Conservation (phyloP, 768 basidiomycete genomes). For the Serendipita sp. region DNA sequence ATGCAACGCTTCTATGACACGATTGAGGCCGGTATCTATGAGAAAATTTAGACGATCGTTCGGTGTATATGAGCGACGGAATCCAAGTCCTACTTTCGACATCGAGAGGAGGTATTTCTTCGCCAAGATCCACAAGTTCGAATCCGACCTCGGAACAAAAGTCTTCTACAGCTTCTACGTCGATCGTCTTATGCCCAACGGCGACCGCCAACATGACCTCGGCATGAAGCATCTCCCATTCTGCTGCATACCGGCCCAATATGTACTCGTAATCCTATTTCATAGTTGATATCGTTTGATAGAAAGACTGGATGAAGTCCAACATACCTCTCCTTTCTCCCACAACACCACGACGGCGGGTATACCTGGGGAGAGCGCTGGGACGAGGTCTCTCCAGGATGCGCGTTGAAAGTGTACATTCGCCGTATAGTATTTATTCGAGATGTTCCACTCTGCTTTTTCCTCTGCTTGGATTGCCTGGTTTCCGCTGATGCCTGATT, state of each 20-base stretch:
- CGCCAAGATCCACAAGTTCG: conserved; percentile 53
- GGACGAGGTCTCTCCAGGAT: conserved; percentile 29
- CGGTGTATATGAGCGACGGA: not conserved
- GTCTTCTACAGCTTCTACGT: conserved; percentile 39
- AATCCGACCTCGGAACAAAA: conserved; percentile 57
- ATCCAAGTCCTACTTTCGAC: not conserved
- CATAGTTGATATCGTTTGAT: conserved; percentile 4
- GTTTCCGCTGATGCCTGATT: not conserved
- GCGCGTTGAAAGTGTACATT: conserved; percentile 50
- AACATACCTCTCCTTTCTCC: conserved; percentile 42
- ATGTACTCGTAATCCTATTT: not conserved
- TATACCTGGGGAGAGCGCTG: conserved; percentile 28
- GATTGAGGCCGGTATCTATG: conserved; percentile 32
- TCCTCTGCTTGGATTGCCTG: not conserved
- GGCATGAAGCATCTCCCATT: conserved; percentile 29
- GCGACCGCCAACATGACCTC: conserved; percentile 49
- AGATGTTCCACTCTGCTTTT: conserved; percentile 48
- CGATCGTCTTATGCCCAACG: conserved; percentile 23
- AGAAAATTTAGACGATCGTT: conserved; percentile 2
- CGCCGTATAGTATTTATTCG: conserved; percentile 71
- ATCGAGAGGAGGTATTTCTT: conserved; percentile 8
- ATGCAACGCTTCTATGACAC: conserved; percentile 64
- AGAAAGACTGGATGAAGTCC: conserved; percentile 6
- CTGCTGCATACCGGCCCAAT: conserved; percentile 31
- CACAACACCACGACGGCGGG: conserved; percentile 68